phyloP scores from a whole-genome alignment of 768 basidiomycete species.

The Rubroboletus pulcherrimus region DNA sequence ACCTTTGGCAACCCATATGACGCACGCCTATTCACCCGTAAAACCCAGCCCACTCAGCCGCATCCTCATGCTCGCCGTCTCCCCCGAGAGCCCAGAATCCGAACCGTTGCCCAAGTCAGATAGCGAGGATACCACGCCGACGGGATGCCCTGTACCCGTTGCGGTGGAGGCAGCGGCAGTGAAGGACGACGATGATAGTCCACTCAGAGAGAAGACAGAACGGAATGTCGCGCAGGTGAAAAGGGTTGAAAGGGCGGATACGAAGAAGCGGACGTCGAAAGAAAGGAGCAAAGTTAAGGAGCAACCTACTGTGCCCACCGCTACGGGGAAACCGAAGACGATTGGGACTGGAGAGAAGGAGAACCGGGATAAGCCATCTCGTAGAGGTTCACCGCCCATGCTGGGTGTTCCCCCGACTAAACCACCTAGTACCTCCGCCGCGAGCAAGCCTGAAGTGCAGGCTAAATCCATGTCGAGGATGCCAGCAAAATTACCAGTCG shows the following conservation, averaged over 20 bases:
- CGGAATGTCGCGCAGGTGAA: conserved; percentile 25
- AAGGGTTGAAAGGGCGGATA: conserved; percentile 9
- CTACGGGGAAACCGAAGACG: conserved; percentile 28
- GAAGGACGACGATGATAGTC: conserved; percentile 50
- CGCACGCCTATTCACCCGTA: conserved; percentile 78
- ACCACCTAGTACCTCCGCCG: background rate
- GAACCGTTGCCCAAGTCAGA: background rate
- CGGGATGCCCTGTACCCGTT: conserved; percentile 21
- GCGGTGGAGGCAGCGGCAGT: conserved; percentile 8
- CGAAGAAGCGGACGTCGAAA: conserved; percentile 32
- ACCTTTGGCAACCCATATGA: conserved; percentile 63
- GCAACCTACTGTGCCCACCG: conserved; percentile 11
- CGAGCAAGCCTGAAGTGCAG: conserved; percentile 12
- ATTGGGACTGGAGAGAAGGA: conserved; percentile 33
- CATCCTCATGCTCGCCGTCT: conserved; percentile 68
- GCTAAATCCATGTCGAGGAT: conserved; percentile 11
- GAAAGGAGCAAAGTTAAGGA: conserved; percentile 41
- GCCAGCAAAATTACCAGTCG: conserved; percentile 31
- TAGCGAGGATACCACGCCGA: conserved; percentile 22
- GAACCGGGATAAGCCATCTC: conserved; percentile 35
- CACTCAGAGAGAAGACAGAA: conserved; percentile 46
- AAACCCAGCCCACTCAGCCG: conserved; percentile 79
- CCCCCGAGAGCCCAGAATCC: conserved; percentile 42
- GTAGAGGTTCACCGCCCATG: conserved; percentile 23
- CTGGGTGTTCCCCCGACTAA: conserved; percentile 20